Base-by-base conservation (phyloP, 2,329 filamentous ascomycete species). In the Pyrenophora seminiperda region DNA sequence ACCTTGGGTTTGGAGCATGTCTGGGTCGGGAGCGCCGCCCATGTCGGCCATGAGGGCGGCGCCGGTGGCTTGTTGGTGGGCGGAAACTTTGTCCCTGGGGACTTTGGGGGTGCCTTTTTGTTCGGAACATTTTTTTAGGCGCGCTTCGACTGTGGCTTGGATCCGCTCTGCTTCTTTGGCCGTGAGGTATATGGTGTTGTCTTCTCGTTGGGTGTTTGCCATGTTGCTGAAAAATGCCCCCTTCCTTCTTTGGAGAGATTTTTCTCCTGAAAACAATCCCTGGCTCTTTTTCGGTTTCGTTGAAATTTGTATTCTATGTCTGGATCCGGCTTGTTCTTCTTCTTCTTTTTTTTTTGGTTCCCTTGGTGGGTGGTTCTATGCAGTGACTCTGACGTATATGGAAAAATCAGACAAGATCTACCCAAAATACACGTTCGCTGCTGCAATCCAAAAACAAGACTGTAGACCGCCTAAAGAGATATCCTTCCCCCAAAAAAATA, bases 11-110 rank as follows among this genome's bases (percentile, higher is more conserved):
- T 59, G 46, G 11, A 50, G 42, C 50, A 61, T 53, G n/a, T 61
- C 58, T 1, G 58, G 58, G 24, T 65, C 59, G n/a, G 61, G 47
- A 42, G 59, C 58, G 31, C 61, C 61, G 17, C 60, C 65, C 65
- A 68, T 68, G 27, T 68, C 65, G 10, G 62, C 62, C 65, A 68
- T 66, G 9, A 68, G 52, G 2, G 65, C 62, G n/a, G 63, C 62
- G 17, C 65, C 63, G 19, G 63, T 66, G n/a, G 65, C 65, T 41
- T 64, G 54, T 22, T 61, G 58, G 31, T 62, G 61, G 11, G 65
- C 61, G 3, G 54, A 49, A 10, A 52, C 54, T n/a, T 58, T 51
- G 33, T 66, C 65, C 47, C 65, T 57, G 30, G 58, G 51, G 32
- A 51, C 47, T 7, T 63, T 57, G 24, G 42, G 42, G 44, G 54